Evolutionary conservation across 2,329 filamentous ascomycete genomes (phyloP).

Genomic region (Neodidymelliopsis sp.): DNA sequence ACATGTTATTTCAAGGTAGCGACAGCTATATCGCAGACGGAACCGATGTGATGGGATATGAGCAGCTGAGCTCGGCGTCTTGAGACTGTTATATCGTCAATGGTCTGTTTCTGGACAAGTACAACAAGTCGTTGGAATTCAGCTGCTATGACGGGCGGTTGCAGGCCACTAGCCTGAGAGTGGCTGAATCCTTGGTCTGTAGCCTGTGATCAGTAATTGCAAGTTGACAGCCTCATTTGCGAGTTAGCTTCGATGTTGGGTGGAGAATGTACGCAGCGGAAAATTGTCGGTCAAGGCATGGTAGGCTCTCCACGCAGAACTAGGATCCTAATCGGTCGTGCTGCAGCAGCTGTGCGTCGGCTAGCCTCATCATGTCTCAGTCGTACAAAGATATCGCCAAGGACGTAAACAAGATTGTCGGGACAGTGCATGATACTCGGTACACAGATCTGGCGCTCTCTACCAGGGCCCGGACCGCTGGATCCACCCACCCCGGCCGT

Average conservation of each 20-base stretch:
- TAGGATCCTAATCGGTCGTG: slow-evolving; percentile 32
- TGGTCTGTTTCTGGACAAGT: background rate
- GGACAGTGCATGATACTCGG: slow-evolving; percentile 33
- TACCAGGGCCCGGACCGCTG: slow-evolving; percentile 41
- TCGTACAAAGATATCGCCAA: slow-evolving; percentile 49
- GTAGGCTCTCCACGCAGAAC: slow-evolving; percentile 30
- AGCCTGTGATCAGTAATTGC: slow-evolving; percentile 26
- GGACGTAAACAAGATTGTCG: slow-evolving; percentile 33
- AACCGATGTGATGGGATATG: slow-evolving; percentile 25
- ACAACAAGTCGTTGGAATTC: background rate
- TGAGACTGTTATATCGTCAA: slow-evolving; percentile 5
- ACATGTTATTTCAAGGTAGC: slow-evolving; percentile 24
- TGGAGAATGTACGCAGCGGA: slow-evolving; percentile 25
- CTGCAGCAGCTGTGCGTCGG: slow-evolving; percentile 35
- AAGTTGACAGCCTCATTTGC: slow-evolving; percentile 39
- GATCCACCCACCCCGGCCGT: slow-evolving; percentile 24
- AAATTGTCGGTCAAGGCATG: slow-evolving; percentile 25
- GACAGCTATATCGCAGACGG: slow-evolving; percentile 14
- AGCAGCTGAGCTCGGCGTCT: background rate
- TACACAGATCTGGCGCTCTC: slow-evolving; percentile 38
- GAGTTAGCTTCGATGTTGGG: slow-evolving; percentile 23
- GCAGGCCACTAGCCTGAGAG: slow-evolving; percentile 14
- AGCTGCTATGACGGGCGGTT: slow-evolving; percentile 9
- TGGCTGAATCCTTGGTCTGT: slow-evolving; percentile 12
- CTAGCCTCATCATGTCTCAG: slow-evolving; percentile 32